Evolutionary conservation across 73 alveolate species (phyloP), one percentile per base, ranked within the genome.

Genomic region (Tetrahymena borealis): DNA sequence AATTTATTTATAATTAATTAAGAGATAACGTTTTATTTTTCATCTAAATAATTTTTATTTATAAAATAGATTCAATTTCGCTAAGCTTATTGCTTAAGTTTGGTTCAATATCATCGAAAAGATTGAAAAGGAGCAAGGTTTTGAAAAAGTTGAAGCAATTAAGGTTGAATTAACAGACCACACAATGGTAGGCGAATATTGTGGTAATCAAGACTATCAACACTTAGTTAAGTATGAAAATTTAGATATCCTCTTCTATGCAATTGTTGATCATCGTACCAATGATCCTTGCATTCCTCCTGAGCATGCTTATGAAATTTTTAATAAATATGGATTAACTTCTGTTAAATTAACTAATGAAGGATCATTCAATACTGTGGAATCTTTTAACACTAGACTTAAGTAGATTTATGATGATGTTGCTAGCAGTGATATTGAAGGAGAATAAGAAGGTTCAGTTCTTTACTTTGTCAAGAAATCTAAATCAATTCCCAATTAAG

Each of bases 391-490:
- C 91, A 32, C 91, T 42, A 35, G 85, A 97, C 78, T 90, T 38
- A 93, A 90, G 90, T 4, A 95, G 95, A 95, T 97, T 94, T 91
- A 92, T 78, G n/a, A 60, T 91, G 60, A 97, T 98, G 15, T 96
- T 97, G 32, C 93, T 93, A 95, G 95, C 96, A 94, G 91, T 97
- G 77, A 97, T 98, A 37, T 60, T n/a, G 95, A 96, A 39, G 95
- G 93, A 41, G 99, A 96, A 94, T 99, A 97, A 93, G 99, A 98
- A 96, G 99, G 99, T 33, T 94, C 99, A 20, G 99, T 98, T 39
- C 91, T 96, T 13, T 98, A 98, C 94, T 94, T 97, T 91, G 95
- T 96, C n/a, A 39, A 39, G 39, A 95, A 94, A 39, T 15, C 35
- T 60, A 60, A 60, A 15, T 20, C 20, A 15, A 91, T 79, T 38